Evolutionary conservation across 768 basidiomycete genomes (phyloP).

Genomic region (Leccinellum luteum): DNA sequence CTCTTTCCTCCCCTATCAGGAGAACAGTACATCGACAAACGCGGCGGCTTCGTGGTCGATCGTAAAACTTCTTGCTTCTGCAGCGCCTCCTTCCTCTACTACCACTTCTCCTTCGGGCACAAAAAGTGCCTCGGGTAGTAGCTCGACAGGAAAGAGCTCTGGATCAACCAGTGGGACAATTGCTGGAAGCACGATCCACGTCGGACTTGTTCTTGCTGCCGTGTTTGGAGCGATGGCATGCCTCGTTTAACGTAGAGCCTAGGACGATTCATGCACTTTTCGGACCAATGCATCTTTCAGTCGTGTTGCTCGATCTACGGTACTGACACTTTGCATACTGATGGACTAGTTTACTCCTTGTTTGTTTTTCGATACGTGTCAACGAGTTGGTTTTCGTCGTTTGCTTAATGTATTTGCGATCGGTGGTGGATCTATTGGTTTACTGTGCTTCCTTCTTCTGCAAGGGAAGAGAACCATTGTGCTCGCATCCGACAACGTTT

Average conservation of each 20-base stretch:
- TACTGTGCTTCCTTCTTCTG: background rate
- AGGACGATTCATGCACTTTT: background rate
- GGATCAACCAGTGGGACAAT: constrained; percentile 14
- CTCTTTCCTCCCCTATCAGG: constrained; percentile 57
- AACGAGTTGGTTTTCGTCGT: background rate
- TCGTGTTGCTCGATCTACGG: constrained; percentile 7
- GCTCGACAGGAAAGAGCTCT: constrained; percentile 13
- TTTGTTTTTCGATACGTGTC: background rate
- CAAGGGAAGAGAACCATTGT: background rate
- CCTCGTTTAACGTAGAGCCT: constrained; percentile 7
- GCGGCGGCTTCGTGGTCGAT: constrained; percentile 47
- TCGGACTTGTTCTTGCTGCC: constrained; percentile 8
- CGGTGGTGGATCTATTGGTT: background rate
- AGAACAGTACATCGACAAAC: constrained; percentile 43
- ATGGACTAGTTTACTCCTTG: background rate
- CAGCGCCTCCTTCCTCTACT: constrained; percentile 36
- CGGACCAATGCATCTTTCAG: background rate
- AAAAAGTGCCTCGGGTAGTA: constrained; percentile 10
- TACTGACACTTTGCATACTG: background rate
- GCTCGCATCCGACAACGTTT: too few species aligned
- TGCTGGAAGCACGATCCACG: constrained; percentile 11
- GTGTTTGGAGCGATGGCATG: constrained; percentile 12
- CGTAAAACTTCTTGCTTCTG: constrained; percentile 44
- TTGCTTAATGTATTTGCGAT: background rate
- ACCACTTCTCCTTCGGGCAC: constrained; percentile 20